A percentile compares a stretch with the other conserved stretches of the same genome.
Evolutionary conservation across 768 basidiomycete genomes (phyloP).

Genomic region (Serendipita vermifera): DNA sequence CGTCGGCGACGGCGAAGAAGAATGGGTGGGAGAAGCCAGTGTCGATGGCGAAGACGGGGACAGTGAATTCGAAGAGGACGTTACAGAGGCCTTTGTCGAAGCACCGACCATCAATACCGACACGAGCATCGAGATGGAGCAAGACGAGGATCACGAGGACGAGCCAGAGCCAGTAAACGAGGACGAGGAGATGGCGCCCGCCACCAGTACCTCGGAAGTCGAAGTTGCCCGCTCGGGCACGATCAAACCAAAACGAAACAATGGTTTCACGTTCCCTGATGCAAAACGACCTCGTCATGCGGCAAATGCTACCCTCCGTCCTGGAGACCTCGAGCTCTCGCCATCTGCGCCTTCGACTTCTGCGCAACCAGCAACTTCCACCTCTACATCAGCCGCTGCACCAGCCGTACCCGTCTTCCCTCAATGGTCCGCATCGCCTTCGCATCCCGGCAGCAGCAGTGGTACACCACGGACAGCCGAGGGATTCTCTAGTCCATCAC

Average conservation of each 20-base stretch:
- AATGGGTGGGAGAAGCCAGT: slow-evolving; percentile 66
- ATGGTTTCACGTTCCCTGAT: not conserved
- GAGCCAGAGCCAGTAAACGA: slow-evolving; percentile 20
- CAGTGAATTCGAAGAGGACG: slow-evolving; percentile 31
- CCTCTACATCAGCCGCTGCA: not conserved
- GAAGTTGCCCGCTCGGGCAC: slow-evolving; percentile 7
- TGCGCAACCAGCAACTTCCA: too few species aligned
- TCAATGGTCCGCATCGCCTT: not conserved
- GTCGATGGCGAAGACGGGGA: slow-evolving; percentile 45
- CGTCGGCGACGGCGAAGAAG: slow-evolving; percentile 38
- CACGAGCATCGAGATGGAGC: slow-evolving; percentile 26
- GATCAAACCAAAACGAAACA: not conserved
- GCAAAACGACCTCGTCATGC: not conserved
- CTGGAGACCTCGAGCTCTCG: not conserved
- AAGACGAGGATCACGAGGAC: slow-evolving; percentile 20
- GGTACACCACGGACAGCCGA: too few species aligned
- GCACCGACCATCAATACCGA: slow-evolving; percentile 33
- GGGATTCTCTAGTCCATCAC: too few species aligned
- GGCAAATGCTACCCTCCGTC: not conserved
- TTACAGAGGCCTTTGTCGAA: slow-evolving; percentile 48
- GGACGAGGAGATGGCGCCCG: slow-evolving; percentile 20
- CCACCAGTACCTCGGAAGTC: not conserved
- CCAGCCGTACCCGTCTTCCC: not conserved
- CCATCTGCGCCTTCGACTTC: too few species aligned
- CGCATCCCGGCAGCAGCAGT: not conserved